Evolutionary conservation across 345 rosid genomes (phyloP).

Genomic region (Ceriops zippeliana): DNA sequence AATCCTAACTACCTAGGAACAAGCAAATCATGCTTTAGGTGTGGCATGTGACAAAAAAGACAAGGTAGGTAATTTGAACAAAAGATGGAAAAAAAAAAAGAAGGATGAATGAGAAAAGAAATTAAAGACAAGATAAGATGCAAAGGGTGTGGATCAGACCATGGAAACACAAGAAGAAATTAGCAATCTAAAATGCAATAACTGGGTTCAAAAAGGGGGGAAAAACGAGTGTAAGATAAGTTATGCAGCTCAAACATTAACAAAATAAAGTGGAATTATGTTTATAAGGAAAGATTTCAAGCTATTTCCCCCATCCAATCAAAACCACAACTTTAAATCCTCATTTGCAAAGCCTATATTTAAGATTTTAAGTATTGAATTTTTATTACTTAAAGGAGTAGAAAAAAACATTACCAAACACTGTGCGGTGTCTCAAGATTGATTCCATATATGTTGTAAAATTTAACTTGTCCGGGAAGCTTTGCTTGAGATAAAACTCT

Average conservation of each 20-base stretch:
- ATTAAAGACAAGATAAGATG: background rate
- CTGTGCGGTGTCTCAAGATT: slow-evolving; percentile 83
- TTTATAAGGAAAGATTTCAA: background rate
- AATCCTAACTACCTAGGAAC: too few relatives aligned
- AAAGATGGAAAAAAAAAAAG: too few relatives aligned
- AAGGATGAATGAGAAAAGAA: too few relatives aligned
- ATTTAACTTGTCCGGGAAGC: slow-evolving; percentile 80
- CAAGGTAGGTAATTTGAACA: too few relatives aligned
- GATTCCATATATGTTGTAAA: slow-evolving; percentile 88
- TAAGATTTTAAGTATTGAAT: background rate
- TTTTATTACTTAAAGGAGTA: background rate
- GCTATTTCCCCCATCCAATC: background rate
- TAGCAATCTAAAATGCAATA: too few relatives aligned
- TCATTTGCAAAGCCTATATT: background rate
- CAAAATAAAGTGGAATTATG: background rate
- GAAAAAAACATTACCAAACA: slow-evolving; percentile 62
- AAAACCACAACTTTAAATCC: background rate
- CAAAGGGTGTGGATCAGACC: background rate
- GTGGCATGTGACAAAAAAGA: too few relatives aligned
- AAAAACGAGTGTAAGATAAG: background rate
- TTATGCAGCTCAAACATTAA: background rate
- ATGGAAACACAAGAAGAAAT: too few relatives aligned
- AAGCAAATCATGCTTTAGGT: too few relatives aligned
- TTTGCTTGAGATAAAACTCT: slow-evolving; percentile 51
- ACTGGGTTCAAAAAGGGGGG: too few relatives aligned